A percentile compares a stretch with the other conserved stretches of the same genome.
These are phyloP conservation scores for Phytophthora kernoviae DNA, from an alignment of 352 stramenopile species.

Conservation along the genomic window DNA sequence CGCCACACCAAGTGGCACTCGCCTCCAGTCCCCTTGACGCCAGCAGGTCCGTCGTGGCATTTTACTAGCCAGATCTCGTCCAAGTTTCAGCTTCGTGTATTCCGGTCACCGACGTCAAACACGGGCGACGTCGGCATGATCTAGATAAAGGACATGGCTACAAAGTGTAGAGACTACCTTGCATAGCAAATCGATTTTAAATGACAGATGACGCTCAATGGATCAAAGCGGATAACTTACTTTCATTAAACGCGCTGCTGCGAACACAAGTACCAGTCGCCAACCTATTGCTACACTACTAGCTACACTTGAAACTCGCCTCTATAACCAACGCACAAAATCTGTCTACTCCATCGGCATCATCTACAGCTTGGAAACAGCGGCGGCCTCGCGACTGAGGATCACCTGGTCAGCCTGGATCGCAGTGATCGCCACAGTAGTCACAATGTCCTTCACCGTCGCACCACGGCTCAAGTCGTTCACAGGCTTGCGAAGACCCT, in stretches of 20 bases:
- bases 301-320: conserved; percentile 11
- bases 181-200: background rate
- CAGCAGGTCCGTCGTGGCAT: conserved; percentile 6
- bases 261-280: conserved; percentile 4
- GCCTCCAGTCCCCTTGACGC: conserved; percentile 12
- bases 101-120: conserved; percentile 14
- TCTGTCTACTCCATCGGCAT: conserved; percentile 13
- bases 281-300: background rate
- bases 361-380: conserved; percentile 22
- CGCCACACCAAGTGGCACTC: conserved; percentile 14
- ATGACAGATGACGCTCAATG: background rate
- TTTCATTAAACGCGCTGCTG: conserved; percentile 26
- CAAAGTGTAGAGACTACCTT: background rate
- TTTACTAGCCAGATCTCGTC: conserved; percentile 22
- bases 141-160: background rate
- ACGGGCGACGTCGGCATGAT: conserved; percentile 23
- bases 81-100: conserved; percentile 29
- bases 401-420: conserved; percentile 84
- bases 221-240: conserved; percentile 36
- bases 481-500: conserved; percentile 87
- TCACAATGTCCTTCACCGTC: conserved; percentile 91
- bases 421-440: conserved; percentile 87
- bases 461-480: conserved; percentile 90
- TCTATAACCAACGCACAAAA: conserved; percentile 20
- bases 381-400: conserved; percentile 28